phyloP scores from a whole-genome alignment of 225 moss, liverwort and hornwort genomes.

The Pseudoscleropodium purum region DNA sequence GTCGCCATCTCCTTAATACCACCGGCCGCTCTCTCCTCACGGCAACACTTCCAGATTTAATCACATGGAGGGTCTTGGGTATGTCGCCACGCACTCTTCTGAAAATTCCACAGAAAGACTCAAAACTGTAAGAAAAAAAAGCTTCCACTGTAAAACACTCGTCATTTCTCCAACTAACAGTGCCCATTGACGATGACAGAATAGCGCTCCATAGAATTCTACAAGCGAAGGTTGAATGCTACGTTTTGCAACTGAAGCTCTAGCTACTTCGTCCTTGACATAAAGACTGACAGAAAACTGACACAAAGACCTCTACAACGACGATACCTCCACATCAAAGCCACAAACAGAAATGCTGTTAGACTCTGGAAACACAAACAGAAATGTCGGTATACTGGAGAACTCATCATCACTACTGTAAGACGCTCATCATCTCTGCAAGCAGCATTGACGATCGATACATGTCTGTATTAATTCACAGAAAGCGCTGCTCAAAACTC shows the following conservation, averaged over 20 bases:
- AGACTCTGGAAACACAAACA: too few relatives aligned
- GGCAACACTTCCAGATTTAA: not conserved
- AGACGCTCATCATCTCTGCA: not conserved
- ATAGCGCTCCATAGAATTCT: not conserved
- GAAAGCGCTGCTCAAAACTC: not conserved
- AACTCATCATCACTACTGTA: not conserved
- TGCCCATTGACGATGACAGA: not conserved
- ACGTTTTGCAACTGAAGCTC: not conserved
- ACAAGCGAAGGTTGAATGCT: not conserved
- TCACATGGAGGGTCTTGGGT: not conserved
- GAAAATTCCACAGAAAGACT: not conserved
- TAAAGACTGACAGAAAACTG: too few relatives aligned
- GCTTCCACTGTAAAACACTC: not conserved
- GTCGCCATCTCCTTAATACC: not conserved
- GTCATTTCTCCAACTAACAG: not conserved
- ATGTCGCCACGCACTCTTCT: not conserved
- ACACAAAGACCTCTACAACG: too few relatives aligned
- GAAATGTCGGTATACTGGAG: not conserved
- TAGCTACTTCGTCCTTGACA: not conserved
- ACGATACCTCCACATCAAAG: not conserved
- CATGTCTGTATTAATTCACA: not conserved
- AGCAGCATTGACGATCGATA: not conserved
- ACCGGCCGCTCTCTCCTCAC: not conserved
- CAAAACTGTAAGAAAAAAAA: too few relatives aligned
- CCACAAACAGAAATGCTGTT: too few relatives aligned